These are phyloP conservation scores for Ensete glaucum DNA, from an alignment of 176 grass and related monocot genomes.

Conservation along the genomic window DNA sequence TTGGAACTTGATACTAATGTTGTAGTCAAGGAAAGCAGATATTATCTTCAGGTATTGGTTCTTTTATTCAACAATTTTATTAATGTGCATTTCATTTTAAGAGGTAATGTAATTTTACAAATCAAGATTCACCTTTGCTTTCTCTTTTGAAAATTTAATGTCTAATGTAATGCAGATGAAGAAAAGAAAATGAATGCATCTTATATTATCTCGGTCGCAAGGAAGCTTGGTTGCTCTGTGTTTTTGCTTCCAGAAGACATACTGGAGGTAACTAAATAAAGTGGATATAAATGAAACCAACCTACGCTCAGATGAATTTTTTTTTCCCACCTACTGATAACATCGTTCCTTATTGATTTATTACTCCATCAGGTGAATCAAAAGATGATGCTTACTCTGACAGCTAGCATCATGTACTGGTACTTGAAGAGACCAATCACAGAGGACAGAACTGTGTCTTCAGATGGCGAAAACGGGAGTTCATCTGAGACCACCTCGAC, in stretches of 20 bases:
- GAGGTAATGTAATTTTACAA: background rate
- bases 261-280: conserved; percentile 49
- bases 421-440: conserved; percentile 61
- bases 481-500: conserved; percentile 55
- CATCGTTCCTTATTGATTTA: conserved; percentile 5
- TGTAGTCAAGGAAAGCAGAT: no score
- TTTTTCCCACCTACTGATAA: background rate
- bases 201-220: conserved; percentile 87
- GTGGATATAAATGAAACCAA: background rate
- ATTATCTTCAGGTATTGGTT: no score
- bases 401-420: conserved; percentile 98
- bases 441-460: conserved; percentile 27
- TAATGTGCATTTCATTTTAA: no score
- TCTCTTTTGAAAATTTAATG: background rate
- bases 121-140: background rate
- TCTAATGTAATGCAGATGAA: conserved; percentile 41
- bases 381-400: conserved; percentile 92
- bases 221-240: conserved; percentile 95
- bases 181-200: conserved; percentile 96
- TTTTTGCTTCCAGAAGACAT: conserved; percentile 94
- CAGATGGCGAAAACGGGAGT: conserved; percentile 53
- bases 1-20: no score
- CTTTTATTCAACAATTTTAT: no score
- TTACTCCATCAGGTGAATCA: conserved; percentile 64
- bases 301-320: background rate